Evolutionary conservation across 169 alveolate species (phyloP), one percentile per base, ranked within the genome.

Genomic region (Plasmodium sp.): DNA sequence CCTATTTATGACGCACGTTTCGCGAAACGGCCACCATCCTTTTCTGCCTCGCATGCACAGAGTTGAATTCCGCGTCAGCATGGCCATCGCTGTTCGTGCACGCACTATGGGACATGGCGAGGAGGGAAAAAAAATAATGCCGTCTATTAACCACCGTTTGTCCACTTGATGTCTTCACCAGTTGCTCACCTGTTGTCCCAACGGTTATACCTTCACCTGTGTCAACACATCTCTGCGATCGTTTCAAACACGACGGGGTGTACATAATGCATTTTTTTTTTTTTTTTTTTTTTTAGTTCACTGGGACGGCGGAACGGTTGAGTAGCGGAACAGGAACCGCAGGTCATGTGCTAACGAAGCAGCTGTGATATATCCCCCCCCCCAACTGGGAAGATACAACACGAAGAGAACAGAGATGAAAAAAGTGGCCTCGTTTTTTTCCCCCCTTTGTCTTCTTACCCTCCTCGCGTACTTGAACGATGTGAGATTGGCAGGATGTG

Each of bases 341-440:
- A 1, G 62, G 62, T 16, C 22, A 51, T 51, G 62, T 51, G 22
- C 16, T 51, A 51, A 51, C 62, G 7, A 51, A 51, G 62, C 62
- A 51, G 22, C 12, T 51, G 12, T 51, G 62, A 51, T 51, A 51
- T 7, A 31, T 14, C 36, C 41, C 33, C 9, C 77, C 1, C 22
- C 0, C 22, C 27, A 51, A 18, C 10, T 51, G 22, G 62, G 62
- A 51, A 51, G 62, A 51, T 51, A 51, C 62, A 31, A 67, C 77
- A 84, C 3, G 77, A 33, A 16, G 56, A 41, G 27, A 41, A 43
- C 56, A 27, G 93, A 86, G 27, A 86, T 86, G 93, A 86, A 77
- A 84, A 86, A 86, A 34, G 45, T 86, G 71, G 48, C 58, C 67
- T 54, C 81, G 14, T 51, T 86, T 74, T 51, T 86, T 45, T 18